A percentile compares a stretch with the other conserved stretches of the same genome.
Evolutionary conservation across 495 filamentous ascomycete genomes (phyloP).

Genomic region (Massariosphaeria phaeospora): DNA sequence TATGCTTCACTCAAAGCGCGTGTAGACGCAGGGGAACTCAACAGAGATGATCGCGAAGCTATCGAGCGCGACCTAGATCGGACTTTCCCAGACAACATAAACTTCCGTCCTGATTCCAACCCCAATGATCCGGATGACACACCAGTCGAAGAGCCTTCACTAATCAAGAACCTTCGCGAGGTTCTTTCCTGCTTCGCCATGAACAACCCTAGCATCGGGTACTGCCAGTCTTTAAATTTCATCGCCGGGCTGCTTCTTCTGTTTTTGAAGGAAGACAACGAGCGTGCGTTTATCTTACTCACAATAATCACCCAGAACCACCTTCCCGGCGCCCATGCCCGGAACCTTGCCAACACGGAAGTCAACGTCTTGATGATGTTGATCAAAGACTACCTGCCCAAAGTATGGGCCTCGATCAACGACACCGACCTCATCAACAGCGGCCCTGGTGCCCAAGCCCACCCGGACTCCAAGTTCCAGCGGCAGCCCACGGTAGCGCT

Average conservation of each 20-base stretch:
- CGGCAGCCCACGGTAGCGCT: slow-evolving; percentile 85
- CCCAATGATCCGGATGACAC: slow-evolving; percentile 30
- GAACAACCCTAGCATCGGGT: slow-evolving; percentile 83
- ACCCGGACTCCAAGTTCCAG: slow-evolving; percentile 34
- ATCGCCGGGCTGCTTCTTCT: slow-evolving; percentile 91
- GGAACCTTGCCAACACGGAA: slow-evolving; percentile 88
- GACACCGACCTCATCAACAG: slow-evolving; percentile 56
- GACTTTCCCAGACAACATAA: slow-evolving; percentile 92
- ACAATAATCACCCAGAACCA: slow-evolving; percentile 85
- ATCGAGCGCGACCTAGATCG: slow-evolving; percentile 94
- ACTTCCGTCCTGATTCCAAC: slow-evolving; percentile 69
- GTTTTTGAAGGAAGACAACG: slow-evolving; percentile 70
- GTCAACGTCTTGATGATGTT: slow-evolving; percentile 87
- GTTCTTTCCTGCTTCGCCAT: slow-evolving; percentile 87
- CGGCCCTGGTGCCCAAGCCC: slow-evolving; percentile 29
- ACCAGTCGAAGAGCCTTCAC: slow-evolving; percentile 58
- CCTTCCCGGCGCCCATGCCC: slow-evolving; percentile 87
- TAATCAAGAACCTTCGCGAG: slow-evolving; percentile 73
- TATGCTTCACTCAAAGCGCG: slow-evolving; percentile 65
- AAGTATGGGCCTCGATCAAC: slow-evolving; percentile 83
- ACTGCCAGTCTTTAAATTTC: slow-evolving; percentile 97
- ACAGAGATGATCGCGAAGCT: slow-evolving; percentile 71
- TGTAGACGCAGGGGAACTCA: slow-evolving; percentile 58
- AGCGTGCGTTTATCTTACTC: slow-evolving; percentile 91
- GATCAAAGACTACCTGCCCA: slow-evolving; percentile 75